These are phyloP conservation scores for Pseudodiploospora longispora DNA, from an alignment of 2,329 filamentous ascomycete species.

Conservation along the genomic window DNA sequence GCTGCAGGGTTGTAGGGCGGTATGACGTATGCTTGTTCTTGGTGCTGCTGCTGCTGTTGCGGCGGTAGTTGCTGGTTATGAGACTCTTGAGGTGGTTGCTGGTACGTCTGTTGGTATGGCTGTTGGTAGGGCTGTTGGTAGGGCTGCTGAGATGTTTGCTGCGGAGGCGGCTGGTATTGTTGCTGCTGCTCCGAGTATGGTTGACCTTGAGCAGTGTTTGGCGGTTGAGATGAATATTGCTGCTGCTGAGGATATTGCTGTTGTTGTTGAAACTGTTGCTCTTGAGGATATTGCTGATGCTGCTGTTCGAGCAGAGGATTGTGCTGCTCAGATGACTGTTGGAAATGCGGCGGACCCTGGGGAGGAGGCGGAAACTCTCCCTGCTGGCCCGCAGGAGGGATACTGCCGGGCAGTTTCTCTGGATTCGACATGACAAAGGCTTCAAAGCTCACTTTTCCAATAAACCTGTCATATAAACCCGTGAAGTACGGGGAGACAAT, in stretches of 20 bases:
- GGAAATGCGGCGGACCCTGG: too few relatives aligned
- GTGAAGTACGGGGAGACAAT: too few relatives aligned
- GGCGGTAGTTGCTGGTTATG: background rate
- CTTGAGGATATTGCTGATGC: constrained; percentile 2
- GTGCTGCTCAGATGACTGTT: constrained; percentile 1
- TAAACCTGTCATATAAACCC: too few relatives aligned
- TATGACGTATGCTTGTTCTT: constrained; percentile 17
- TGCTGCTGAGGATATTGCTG: background rate
- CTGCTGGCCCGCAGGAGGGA: too few relatives aligned
- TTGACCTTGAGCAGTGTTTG: background rate
- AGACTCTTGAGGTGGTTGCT: too few relatives aligned
- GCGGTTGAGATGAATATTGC: too few relatives aligned
- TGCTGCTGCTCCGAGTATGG: background rate
- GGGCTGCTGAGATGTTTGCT: constrained; percentile 15
- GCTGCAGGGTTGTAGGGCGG: constrained; percentile 23
- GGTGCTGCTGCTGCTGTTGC: constrained; percentile 4
- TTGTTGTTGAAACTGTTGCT: background rate
- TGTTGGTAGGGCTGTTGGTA: background rate
- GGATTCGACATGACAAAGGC: too few relatives aligned
- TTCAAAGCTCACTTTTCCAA: too few relatives aligned
- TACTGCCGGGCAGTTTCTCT: too few relatives aligned
- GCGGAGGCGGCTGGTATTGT: background rate
- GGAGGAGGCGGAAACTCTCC: too few relatives aligned
- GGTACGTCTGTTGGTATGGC: too few relatives aligned
- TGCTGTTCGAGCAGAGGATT: constrained; percentile 2